phyloP scores from a whole-genome alignment of 176 grass and related monocot genomes.

The Zizania latifolia region DNA sequence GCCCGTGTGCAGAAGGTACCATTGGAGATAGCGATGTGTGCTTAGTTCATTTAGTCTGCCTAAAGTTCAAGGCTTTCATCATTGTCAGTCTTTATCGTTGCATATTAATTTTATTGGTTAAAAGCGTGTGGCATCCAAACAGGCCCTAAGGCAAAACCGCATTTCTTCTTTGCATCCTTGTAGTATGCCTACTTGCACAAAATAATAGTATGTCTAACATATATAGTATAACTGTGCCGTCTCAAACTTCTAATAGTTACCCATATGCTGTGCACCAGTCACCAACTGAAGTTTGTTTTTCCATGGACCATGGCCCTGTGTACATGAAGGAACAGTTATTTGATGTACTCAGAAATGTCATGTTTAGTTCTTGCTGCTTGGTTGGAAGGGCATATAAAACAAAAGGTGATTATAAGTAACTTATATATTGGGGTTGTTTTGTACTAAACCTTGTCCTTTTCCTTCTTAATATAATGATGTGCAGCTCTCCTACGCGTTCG shows the following conservation, averaged over 20 bases:
- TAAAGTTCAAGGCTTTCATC: background rate
- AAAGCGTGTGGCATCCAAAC: background rate
- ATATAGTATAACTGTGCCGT: background rate
- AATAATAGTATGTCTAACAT: background rate
- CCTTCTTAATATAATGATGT: no score
- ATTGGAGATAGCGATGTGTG: background rate
- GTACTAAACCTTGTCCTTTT: no score
- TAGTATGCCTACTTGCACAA: background rate
- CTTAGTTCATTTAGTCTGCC: background rate
- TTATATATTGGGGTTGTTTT: no score
- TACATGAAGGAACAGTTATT: background rate
- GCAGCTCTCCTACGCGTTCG: no score
- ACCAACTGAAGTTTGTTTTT: background rate
- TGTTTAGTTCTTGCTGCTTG: background rate
- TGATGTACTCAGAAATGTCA: background rate
- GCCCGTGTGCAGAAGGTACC: conserved; percentile 92
- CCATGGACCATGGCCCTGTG: background rate
- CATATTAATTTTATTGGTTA: background rate
- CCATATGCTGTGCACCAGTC: background rate
- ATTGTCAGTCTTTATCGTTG: background rate
- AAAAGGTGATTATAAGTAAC: background rate
- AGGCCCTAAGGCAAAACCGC: background rate
- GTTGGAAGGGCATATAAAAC: background rate
- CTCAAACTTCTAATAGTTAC: background rate
- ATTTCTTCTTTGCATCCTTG: background rate